These are phyloP conservation scores for Cyclocybe cylindracea DNA, from an alignment of 768 basidiomycete species.

Conservation along the genomic window DNA sequence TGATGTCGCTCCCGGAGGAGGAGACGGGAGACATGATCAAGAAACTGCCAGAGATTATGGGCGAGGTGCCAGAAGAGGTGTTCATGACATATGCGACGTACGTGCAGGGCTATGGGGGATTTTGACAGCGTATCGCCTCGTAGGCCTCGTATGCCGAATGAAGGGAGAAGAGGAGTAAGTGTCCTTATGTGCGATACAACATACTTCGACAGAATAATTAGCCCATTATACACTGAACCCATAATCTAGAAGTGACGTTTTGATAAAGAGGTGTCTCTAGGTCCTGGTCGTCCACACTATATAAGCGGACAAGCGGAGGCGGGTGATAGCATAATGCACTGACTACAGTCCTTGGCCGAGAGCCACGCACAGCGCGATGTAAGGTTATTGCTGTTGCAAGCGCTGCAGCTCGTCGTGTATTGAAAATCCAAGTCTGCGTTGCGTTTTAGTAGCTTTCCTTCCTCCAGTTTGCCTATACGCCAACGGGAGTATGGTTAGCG, in stretches of 20 bases:
- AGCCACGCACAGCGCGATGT: background rate
- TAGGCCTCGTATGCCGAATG: no score
- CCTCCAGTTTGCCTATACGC: constrained; percentile 76
- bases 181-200: no score
- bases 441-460: constrained; percentile 86
- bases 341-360: background rate
- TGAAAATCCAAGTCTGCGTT: constrained; percentile 80
- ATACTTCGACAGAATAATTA: no score
- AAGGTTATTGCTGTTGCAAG: constrained; percentile 14
- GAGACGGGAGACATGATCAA: background rate
- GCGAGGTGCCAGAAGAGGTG: background rate
- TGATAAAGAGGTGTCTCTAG: no score
- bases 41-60: background rate
- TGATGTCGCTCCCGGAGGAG: background rate
- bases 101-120: background rate
- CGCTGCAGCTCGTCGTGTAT: constrained; percentile 68
- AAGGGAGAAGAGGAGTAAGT: no score
- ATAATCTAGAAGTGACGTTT: no score
- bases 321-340: no score
- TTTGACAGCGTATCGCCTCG: background rate
- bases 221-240: no score
- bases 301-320: no score
- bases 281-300: no score
- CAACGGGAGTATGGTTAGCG: constrained; percentile 1
- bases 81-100: background rate